Conservation (phyloP, 192 early-diverging fungal genomes). For the Lunasporangiospora selenospora region DNA sequence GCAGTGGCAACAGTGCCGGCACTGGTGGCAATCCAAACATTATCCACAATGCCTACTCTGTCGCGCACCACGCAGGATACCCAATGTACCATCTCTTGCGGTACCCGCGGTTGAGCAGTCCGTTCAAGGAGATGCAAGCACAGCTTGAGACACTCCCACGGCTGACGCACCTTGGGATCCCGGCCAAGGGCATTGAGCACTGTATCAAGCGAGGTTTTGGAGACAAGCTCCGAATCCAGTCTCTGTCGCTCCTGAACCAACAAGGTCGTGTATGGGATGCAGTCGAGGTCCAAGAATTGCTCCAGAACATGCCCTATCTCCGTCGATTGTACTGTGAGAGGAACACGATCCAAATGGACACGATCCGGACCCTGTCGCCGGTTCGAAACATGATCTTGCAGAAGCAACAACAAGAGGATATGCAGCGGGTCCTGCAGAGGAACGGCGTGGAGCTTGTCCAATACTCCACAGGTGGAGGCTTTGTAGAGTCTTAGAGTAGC, state of each 20-base stretch:
- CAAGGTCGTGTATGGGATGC: constrained; percentile 30
- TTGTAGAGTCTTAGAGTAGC: too few relatives aligned
- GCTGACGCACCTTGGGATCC: constrained; percentile 27
- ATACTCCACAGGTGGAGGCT: too few relatives aligned
- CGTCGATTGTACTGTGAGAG: constrained; percentile 26
- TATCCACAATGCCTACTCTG: constrained; percentile 22
- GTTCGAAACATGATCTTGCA: too few relatives aligned
- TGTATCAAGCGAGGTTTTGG: constrained; percentile 32
- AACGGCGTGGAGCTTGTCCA: too few relatives aligned
- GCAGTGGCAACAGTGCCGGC: constrained; percentile 3
- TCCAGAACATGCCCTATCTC: constrained; percentile 23
- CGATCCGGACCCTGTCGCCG: too few relatives aligned
- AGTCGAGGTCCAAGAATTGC: constrained; percentile 20
- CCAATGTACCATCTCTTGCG: constrained; percentile 42
- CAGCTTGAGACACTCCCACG: constrained; percentile 31
- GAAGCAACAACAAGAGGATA: too few relatives aligned
- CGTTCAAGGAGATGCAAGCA: constrained; percentile 19
- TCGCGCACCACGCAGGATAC: constrained; percentile 36
- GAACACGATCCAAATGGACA: constrained; percentile 18
- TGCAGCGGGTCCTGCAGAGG: too few relatives aligned
- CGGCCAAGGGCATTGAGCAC: constrained; percentile 38
- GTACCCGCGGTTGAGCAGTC: constrained; percentile 21
- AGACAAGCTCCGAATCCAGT: constrained; percentile 18
- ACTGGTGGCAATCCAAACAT: constrained; percentile 8
- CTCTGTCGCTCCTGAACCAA: constrained; percentile 28